Conservation (phyloP, 202 grass and related monocot species). For the Setaria viridis region DNA sequence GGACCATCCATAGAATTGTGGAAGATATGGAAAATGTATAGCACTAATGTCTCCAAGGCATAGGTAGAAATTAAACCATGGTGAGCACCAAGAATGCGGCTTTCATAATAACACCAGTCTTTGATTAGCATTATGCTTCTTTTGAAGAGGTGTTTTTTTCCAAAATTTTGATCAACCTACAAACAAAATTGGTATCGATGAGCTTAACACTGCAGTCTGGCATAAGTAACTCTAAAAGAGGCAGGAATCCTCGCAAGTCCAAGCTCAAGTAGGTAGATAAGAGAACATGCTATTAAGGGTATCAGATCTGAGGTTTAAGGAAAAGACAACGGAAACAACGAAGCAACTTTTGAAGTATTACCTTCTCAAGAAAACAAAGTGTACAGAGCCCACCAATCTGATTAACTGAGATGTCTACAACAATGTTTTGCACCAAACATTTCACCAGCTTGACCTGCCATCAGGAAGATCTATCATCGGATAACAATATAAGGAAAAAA, state of each 20-base stretch:
- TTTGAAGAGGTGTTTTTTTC: slow-evolving; percentile 81
- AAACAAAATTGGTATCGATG: slow-evolving; percentile 41
- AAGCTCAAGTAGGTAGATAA: slow-evolving; percentile 20
- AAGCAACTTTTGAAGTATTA: slow-evolving; percentile 45
- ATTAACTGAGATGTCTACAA: slow-evolving; percentile 95
- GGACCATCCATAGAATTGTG: slow-evolving; percentile 72
- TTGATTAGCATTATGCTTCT: slow-evolving; percentile 98
- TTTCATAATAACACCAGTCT: slow-evolving; percentile 97
- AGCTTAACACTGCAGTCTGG: slow-evolving; percentile 7
- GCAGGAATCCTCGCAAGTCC: neutral
- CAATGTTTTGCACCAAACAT: slow-evolving; percentile 92
- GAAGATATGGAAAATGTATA: slow-evolving; percentile 91
- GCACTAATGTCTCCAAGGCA: slow-evolving; percentile 87
- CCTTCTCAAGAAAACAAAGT: slow-evolving; percentile 93
- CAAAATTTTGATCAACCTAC: slow-evolving; percentile 77
- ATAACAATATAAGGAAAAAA: slow-evolving; percentile 1
- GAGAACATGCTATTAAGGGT: neutral
- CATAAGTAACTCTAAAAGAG: slow-evolving; percentile 24
- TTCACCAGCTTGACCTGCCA: slow-evolving; percentile 95
- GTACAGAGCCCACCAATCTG: slow-evolving; percentile 92
- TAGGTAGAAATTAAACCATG: slow-evolving; percentile 96
- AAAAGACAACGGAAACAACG: neutral
- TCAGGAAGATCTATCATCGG: slow-evolving; percentile 29
- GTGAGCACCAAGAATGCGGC: slow-evolving; percentile 95
- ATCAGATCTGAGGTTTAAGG: slow-evolving; percentile 28